Base-by-base conservation (phyloP, 2,329 filamentous ascomycete species). In the Lachnellula occidentalis region DNA sequence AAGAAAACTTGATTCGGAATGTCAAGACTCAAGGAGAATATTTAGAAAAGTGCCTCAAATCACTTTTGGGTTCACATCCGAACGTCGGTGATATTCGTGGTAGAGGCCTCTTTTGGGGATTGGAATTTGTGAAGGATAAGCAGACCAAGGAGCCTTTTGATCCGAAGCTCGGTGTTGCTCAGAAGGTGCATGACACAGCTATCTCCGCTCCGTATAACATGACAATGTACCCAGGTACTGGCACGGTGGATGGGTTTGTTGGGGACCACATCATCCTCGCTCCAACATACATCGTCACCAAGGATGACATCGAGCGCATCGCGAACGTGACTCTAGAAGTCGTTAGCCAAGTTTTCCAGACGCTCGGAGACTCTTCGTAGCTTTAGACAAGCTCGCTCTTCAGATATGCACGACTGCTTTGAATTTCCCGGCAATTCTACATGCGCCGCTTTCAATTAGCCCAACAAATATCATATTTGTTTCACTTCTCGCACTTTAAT, bases 201-300 rank as follows among this genome's bases (percentile, higher is more conserved):
- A 60, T 71, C 48, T 65, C 65, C 2, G 57, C 65, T 19, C 62
- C 65, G 9, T 75, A 78, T 62, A 75, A 73, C 52, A 79, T 87
- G 58, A 77, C 77, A 3, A 64, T 86, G n/a, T 87, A 86, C 63
- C 76, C 77, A 12, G 80, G 80, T 5, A 73, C 73, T 6, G 83
- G 84, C 5, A 78, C 77, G 5, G 78, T 73, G 4, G 66, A 83
- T 63, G 82, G 82, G 9, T 65, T 67, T n/a, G 67, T 64, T 5
- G 84, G 84, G 2, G 84, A 87, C 62, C 81, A 86, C 67, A 71
- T 86, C 45, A 73, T 87, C 36, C 62, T 87, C 19, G 77, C 81
- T 8, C 85, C 85, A 17, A 74, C 82, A 4, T 87, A 81, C 68
- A 82, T 77, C 59, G 72, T 82, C 41, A 78, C 74, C 1, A 70